These are phyloP conservation scores for Globisporangium rhizosaccharum DNA, from an alignment of 352 stramenopile genomes.

Conservation along the genomic window DNA sequence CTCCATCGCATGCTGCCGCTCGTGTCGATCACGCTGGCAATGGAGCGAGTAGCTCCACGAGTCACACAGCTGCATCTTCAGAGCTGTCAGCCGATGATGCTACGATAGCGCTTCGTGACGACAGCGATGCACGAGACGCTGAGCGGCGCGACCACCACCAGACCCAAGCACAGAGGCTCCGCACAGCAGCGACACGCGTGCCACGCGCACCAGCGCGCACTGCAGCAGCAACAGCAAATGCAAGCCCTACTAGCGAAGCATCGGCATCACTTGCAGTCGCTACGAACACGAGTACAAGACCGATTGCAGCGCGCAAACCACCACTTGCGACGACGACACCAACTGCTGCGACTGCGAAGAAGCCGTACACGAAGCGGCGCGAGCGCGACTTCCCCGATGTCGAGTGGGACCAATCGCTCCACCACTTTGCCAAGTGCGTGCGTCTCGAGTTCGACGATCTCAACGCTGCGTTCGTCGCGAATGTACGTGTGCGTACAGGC, in stretches of 20 bases:
- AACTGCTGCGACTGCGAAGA: not conserved
- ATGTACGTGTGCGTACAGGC: constrained; percentile 12
- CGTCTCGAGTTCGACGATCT: constrained; percentile 32
- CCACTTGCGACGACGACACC: not conserved
- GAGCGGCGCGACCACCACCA: not conserved
- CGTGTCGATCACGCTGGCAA: no score
- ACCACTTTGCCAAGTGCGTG: constrained; percentile 34
- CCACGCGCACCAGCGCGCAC: not conserved
- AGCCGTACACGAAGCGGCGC: constrained; percentile 20
- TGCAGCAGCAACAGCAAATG: not conserved
- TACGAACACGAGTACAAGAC: not conserved
- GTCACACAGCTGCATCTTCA: no score
- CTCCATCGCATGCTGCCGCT: no score
- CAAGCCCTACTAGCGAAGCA: not conserved
- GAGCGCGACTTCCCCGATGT: constrained; percentile 10
- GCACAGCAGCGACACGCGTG: not conserved
- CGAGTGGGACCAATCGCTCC: constrained; percentile 28
- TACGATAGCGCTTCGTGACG: constrained; percentile 6
- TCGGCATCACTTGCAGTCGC: not conserved
- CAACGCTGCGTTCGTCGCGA: constrained; percentile 25
- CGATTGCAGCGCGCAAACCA: not conserved
- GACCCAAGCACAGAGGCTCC: not conserved
- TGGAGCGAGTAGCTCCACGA: no score
- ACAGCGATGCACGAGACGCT: constrained; percentile 18
- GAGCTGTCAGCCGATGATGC: no score